phyloP scores from a whole-genome alignment of 768 basidiomycete species.

The Leucocoprinus leucothites region DNA sequence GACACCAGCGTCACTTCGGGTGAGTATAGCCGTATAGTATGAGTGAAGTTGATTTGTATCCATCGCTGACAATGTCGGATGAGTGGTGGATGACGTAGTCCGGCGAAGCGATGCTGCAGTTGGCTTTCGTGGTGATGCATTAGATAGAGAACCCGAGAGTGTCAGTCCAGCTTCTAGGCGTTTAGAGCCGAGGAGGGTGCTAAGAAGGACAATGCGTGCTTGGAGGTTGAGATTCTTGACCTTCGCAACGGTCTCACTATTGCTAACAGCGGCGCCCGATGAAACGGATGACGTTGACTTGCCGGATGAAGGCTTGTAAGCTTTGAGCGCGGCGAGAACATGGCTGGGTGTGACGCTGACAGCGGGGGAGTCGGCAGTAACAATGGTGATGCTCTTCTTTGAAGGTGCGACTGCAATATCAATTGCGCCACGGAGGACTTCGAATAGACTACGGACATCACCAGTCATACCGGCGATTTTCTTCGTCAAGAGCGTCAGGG shows the following conservation, averaged over 20 bases:
- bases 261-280: conserved; percentile 23
- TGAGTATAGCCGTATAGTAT: conserved; percentile 61
- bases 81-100: conserved; percentile 30
- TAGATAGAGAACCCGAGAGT: conserved; percentile 36
- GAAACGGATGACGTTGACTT: conserved; percentile 23
- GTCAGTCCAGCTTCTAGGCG: conserved; percentile 57
- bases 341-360: conserved; percentile 61
- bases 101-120: conserved; percentile 52
- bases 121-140: conserved; percentile 33
- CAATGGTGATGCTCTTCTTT: conserved; percentile 19
- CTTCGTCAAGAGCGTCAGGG: conserved; percentile 70
- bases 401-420: conserved; percentile 51
- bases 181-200: conserved; percentile 60
- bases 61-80: conserved; percentile 27
- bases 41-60: conserved; percentile 61
- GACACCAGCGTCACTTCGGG: conserved; percentile 48
- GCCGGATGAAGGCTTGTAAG: conserved; percentile 50
- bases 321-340: conserved; percentile 72
- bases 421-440: conserved; percentile 78
- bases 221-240: conserved; percentile 71
- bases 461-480: conserved; percentile 81
- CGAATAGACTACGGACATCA: conserved; percentile 78
- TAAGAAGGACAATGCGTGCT: conserved; percentile 65
- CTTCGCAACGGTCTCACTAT: conserved; percentile 65
- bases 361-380: conserved; percentile 32